Percentiles rank a stretch among this genome's conserved stretches.
phyloP scores from a whole-genome alignment of 148 eudicot species.

The Rhododendron williamsianum region DNA sequence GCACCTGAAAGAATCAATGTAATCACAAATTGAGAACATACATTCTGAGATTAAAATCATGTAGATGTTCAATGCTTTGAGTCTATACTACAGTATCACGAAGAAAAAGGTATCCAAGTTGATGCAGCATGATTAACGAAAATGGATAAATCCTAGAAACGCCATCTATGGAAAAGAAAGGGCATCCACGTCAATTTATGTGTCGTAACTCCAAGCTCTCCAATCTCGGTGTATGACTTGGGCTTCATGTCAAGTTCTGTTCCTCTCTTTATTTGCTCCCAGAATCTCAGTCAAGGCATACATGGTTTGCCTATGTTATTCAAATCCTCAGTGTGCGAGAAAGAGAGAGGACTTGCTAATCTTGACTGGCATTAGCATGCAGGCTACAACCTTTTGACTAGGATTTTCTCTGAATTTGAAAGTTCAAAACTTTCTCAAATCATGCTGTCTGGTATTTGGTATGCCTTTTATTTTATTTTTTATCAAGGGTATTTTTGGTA shows the following conservation, averaged over 20 bases:
- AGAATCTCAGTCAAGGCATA: neutral
- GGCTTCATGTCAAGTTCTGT: neutral
- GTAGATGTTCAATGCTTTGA: neutral
- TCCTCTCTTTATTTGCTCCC: neutral
- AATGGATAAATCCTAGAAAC: neutral
- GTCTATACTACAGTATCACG: neutral
- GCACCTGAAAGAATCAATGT: constrained; percentile 48
- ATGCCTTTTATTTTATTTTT: neutral
- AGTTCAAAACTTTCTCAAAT: neutral
- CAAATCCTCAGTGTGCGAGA: neutral
- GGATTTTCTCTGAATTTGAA: neutral
- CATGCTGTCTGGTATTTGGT: neutral
- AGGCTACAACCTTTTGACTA: neutral
- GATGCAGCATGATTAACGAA: neutral
- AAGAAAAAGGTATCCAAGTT: neutral
- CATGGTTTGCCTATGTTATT: neutral
- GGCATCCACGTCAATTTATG: neutral
- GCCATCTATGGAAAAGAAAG: neutral
- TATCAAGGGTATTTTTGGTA: neutral
- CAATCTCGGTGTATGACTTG: neutral
- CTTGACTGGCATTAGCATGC: neutral
- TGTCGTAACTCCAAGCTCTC: neutral
- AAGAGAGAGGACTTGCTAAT: neutral
- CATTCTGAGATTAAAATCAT: neutral
- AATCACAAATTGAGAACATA: neutral